Base-by-base conservation (phyloP, 345 rosid genomes). In the Laguncularia racemosa region DNA sequence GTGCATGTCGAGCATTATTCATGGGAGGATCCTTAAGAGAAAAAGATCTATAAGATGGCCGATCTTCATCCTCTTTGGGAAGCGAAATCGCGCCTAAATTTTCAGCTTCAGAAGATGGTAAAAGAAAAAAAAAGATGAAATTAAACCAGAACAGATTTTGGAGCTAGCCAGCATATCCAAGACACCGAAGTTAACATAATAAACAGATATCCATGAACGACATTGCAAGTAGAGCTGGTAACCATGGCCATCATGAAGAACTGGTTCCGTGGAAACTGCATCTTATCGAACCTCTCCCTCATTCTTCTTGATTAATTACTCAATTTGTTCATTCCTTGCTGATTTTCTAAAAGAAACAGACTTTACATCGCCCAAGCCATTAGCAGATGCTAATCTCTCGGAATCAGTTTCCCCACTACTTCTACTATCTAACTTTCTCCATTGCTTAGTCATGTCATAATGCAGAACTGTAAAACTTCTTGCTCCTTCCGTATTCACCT, bases 81-180 rank as follows among this genome's bases (percentile, higher is more conserved):
- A 33, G 40, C 0, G 59, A 21, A 52, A 44, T 59, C 14, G 72
- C 69, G 61, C 54, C 77, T 49, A 49, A 61, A 56, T 69, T 69
- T 26, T 66, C 73, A 46, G 67, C 49, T 65, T 77, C 75, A 46
- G 69, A 47, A 51, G 81, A 70, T 9, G 86, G 75, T 74, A 61
- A 54, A 45, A 64, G 69, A 67, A 93, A n/a, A n/a, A 87, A 68
- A 89, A 89, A 44, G 97, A 93, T 46, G 58, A 60, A 70, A 80
- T 75, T 50, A 76, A 77, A 63, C 78, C 85, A 58, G 89, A 63
- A 97, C 99, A 93, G 89, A 87, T 20, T 78, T 79, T 9, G 92
- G 88, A 33, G 75, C 72, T 19, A 84, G 33, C 95, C 93, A 90
- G 57, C 97, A 90, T 3, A 90, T 72, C 91, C 95, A 90, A 44